These are phyloP conservation scores for Gastrolobium bilobum DNA, from an alignment of 306 rosid species.

Conservation along the genomic window DNA sequence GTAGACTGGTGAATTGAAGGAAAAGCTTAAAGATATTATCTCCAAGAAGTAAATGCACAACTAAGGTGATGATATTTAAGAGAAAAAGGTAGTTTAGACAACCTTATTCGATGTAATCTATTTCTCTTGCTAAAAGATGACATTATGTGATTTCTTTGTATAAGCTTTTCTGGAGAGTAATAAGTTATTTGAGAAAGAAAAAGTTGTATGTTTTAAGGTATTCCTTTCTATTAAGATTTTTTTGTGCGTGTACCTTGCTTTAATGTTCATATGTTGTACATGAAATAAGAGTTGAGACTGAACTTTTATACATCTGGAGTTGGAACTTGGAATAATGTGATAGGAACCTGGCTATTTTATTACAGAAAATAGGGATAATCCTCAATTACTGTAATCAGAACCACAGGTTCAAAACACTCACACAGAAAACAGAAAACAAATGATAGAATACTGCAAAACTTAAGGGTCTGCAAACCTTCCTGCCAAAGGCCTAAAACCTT, in stretches of 20 bases:
- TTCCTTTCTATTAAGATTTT: slow-evolving; percentile 1
- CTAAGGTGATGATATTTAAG: slow-evolving; percentile 29
- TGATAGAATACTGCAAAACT: background rate
- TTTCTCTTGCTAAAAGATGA: slow-evolving; percentile 39
- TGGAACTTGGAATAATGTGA: slow-evolving; percentile 16
- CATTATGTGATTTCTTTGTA: slow-evolving; percentile 37
- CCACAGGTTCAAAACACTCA: background rate
- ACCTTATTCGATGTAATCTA: slow-evolving; percentile 36
- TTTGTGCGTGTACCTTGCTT: slow-evolving; percentile 6
- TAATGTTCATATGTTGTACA: slow-evolving; percentile 10
- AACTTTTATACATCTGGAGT: slow-evolving; percentile 25
- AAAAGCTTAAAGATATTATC: slow-evolving; percentile 54
- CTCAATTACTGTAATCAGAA: background rate
- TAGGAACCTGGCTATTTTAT: background rate
- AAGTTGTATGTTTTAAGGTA: slow-evolving; percentile 7
- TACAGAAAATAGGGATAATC: background rate
- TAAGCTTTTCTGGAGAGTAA: slow-evolving; percentile 22
- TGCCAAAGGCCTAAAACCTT: background rate
- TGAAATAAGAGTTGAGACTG: slow-evolving; percentile 6
- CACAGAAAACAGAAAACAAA: background rate
- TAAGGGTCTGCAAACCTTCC: background rate
- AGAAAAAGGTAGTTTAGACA: slow-evolving; percentile 42
- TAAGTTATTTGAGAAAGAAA: slow-evolving; percentile 39
- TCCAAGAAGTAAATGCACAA: slow-evolving; percentile 47
- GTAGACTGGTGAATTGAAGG: slow-evolving; percentile 70